Conservation (phyloP, 1,284 basidiomycete species). For the Amylostereum chailletii region DNA sequence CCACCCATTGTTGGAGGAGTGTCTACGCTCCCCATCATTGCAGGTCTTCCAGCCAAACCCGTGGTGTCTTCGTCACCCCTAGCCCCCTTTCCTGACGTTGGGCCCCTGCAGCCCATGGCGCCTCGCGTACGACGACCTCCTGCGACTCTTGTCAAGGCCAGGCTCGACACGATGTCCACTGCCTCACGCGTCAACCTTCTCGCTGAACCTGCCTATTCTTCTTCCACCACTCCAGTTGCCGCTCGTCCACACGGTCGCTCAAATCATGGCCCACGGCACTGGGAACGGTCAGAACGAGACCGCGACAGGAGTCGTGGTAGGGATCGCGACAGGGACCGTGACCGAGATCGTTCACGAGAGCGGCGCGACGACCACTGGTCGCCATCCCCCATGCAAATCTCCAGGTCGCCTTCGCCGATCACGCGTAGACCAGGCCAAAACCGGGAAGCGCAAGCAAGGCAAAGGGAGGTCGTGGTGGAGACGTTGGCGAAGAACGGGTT, state of each 20-base stretch:
- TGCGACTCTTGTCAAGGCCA: constrained; percentile 17
- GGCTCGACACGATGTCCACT: constrained; percentile 14
- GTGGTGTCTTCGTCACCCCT: constrained; percentile 4
- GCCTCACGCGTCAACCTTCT: constrained; percentile 11
- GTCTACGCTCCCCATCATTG: not conserved
- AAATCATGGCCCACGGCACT: no score
- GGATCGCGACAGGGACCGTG: not conserved
- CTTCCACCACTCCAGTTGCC: no score
- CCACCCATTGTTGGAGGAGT: not conserved
- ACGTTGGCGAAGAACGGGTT: constrained; percentile 51
- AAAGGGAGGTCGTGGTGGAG: constrained; percentile 41
- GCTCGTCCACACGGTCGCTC: no score
- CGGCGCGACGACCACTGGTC: constrained; percentile 10
- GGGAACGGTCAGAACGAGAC: not conserved
- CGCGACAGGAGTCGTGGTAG: constrained; percentile 1
- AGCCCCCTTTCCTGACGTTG: constrained; percentile 1
- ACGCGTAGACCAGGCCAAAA: constrained; percentile 27
- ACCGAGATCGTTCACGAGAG: constrained; percentile 4
- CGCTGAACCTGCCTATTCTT: constrained; percentile 8
- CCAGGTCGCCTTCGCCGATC: constrained; percentile 40
- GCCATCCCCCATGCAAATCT: constrained; percentile 16
- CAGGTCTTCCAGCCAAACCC: constrained; percentile 12
- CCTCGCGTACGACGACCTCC: constrained; percentile 18
- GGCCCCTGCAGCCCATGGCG: constrained; percentile 11
- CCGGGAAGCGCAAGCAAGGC: constrained; percentile 23